phyloP scores from a whole-genome alignment of 345 rosid species.

The Excoecaria agallocha region DNA sequence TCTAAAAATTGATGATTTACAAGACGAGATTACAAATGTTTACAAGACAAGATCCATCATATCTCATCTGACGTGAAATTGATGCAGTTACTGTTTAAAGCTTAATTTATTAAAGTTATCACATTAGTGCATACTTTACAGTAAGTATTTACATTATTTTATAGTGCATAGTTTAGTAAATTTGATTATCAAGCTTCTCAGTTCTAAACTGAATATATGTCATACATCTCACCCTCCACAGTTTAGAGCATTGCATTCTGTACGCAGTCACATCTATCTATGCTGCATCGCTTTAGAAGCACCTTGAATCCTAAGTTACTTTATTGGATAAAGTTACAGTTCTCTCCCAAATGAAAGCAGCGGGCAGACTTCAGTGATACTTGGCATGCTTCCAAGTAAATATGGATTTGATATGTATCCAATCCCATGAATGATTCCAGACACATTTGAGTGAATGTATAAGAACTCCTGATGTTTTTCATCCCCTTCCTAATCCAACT shows the following conservation, averaged over 20 bases:
- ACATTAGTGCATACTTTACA: not conserved
- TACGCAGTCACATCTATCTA: not conserved
- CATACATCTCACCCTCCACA: no score
- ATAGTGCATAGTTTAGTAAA: not conserved
- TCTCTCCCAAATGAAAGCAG: not conserved
- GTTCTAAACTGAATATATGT: not conserved
- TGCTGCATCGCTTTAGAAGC: not conserved
- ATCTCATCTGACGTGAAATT: not conserved
- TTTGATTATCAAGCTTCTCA: not conserved
- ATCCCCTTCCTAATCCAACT: not conserved
- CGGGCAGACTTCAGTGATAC: not conserved
- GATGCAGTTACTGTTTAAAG: not conserved
- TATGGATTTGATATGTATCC: not conserved
- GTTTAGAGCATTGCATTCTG: no score
- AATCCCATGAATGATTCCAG: slow-evolving; percentile 1
- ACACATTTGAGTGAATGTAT: not conserved
- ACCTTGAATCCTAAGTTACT: not conserved
- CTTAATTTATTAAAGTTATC: not conserved
- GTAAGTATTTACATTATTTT: not conserved
- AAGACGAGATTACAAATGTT: not conserved
- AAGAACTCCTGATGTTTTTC: not conserved
- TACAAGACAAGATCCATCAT: not conserved
- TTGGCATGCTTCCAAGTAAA: not conserved
- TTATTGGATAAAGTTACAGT: not conserved
- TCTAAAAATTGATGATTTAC: no score